Evolutionary conservation across 352 stramenopile genomes (phyloP).

Genomic region (Phytophthora cactorum): DNA sequence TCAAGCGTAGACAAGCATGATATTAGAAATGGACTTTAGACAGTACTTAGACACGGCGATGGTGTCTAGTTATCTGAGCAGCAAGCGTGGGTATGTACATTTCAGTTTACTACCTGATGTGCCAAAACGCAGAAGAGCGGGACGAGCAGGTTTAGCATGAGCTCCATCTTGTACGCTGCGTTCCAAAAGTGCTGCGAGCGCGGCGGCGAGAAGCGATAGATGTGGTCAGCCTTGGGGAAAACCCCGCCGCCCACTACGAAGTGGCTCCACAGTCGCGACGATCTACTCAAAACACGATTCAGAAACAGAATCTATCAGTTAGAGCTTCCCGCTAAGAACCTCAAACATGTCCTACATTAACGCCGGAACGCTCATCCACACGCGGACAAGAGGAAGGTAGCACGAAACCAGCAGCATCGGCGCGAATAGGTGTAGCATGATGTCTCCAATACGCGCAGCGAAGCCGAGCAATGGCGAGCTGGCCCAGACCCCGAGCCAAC

Average conservation of each 20-base stretch:
- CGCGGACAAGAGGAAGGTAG: slow-evolving; percentile 72
- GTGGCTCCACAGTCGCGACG: slow-evolving; percentile 77
- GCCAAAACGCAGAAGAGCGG: slow-evolving; percentile 81
- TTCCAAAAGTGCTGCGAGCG: slow-evolving; percentile 83
- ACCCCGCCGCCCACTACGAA: slow-evolving; percentile 72
- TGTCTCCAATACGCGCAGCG: slow-evolving; percentile 60
- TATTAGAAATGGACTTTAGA: slow-evolving; percentile 23
- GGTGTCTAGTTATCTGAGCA: not conserved
- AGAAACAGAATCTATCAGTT: slow-evolving; percentile 7
- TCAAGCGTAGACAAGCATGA: slow-evolving; percentile 16
- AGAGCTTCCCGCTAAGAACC: not conserved
- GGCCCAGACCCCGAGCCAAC: slow-evolving; percentile 81
- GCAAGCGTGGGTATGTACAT: slow-evolving; percentile 2
- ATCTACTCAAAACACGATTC: slow-evolving; percentile 37
- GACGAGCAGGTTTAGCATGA: slow-evolving; percentile 78
- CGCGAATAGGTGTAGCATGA: slow-evolving; percentile 70
- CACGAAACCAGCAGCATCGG: slow-evolving; percentile 80
- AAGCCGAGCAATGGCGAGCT: slow-evolving; percentile 69
- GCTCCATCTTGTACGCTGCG: slow-evolving; percentile 80
- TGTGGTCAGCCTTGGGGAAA: slow-evolving; percentile 78
- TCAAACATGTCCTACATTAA: slow-evolving; percentile 53
- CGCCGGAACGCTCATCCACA: slow-evolving; percentile 84
- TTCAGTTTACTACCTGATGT: slow-evolving; percentile 67
- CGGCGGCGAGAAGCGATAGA: slow-evolving; percentile 79
- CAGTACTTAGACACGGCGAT: slow-evolving; percentile 5